Evolutionary conservation across 257 asterid genomes (phyloP).

Genomic region (Hygrophila difformis): DNA sequence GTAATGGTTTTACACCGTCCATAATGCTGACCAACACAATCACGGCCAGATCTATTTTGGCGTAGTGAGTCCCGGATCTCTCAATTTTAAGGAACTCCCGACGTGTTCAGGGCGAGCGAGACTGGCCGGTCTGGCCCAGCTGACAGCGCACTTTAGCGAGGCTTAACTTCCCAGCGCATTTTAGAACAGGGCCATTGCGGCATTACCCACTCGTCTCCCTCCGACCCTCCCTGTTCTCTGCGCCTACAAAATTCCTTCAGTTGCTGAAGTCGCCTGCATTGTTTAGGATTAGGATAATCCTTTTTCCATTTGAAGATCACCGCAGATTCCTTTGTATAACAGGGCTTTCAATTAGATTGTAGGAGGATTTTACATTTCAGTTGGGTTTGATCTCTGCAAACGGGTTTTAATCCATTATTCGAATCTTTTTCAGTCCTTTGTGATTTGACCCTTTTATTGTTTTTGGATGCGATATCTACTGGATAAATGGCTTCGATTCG

Average conservation of each 20-base stretch:
- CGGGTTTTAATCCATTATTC: not conserved
- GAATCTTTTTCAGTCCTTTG: not conserved
- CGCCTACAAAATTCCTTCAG: not conserved
- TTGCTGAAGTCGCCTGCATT: too few species aligned
- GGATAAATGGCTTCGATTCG: constrained; percentile 83
- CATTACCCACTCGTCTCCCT: not conserved
- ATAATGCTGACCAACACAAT: too few species aligned
- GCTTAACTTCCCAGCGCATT: not conserved
- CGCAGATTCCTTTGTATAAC: constrained; percentile 12
- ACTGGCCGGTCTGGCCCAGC: not conserved
- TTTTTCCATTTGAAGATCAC: constrained; percentile 8
- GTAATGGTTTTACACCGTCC: too few species aligned
- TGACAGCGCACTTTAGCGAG: not conserved
- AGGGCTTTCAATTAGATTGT: constrained; percentile 17
- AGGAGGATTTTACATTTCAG: constrained; percentile 1
- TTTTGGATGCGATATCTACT: constrained; percentile 27
- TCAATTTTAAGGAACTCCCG: too few species aligned
- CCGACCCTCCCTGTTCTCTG: not conserved
- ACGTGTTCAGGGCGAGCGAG: too few species aligned
- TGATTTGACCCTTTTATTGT: constrained; percentile 13
- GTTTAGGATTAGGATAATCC: too few species aligned
- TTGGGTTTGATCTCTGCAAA: constrained; percentile 20
- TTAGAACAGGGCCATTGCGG: not conserved
- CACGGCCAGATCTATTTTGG: too few species aligned
- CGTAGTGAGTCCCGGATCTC: too few species aligned